phyloP scores from a whole-genome alignment of 2,329 filamentous ascomycete genomes.

The Westerdykella aurantiaca region DNA sequence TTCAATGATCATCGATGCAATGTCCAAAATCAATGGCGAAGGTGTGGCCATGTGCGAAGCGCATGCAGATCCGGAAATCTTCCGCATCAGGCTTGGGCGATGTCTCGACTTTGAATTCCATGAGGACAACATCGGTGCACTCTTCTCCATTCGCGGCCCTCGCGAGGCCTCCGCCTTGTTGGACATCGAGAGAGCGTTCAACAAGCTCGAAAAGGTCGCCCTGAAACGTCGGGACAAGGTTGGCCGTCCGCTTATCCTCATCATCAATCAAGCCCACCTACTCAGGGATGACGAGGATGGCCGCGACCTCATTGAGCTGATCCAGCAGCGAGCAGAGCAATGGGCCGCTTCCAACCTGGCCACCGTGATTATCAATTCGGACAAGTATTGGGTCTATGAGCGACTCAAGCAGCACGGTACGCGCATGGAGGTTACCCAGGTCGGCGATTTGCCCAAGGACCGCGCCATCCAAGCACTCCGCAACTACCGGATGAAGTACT shows the following conservation, averaged over 20 bases:
- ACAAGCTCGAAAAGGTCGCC: conserved; percentile 96
- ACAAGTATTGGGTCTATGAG: conserved; percentile 99
- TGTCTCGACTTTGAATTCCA: conserved; percentile 95
- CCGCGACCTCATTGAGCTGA: conserved; percentile 84
- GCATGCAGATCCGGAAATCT: conserved; percentile 90
- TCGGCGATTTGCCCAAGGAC: conserved; percentile 73
- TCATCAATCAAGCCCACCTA: conserved; percentile 90
- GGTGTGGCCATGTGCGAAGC: conserved; percentile 94
- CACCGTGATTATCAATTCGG: conserved; percentile 89
- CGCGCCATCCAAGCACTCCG: conserved; percentile 71
- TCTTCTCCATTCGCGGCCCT: conserved; percentile 91
- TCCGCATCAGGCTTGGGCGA: conserved; percentile 86
- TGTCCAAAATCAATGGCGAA: conserved; percentile 85
- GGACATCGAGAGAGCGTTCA: conserved; percentile 93
- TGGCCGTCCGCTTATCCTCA: conserved; percentile 73
- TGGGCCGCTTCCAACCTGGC: conserved; percentile 91
- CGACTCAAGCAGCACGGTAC: conserved; percentile 86
- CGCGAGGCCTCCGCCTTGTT: conserved; percentile 86
- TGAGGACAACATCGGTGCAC: conserved; percentile 93
- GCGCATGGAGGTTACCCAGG: conserved; percentile 86
- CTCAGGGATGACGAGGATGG: conserved; percentile 88
- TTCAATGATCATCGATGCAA: conserved; percentile 91
- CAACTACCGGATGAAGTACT: conserved; percentile 77
- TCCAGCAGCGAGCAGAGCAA: conserved; percentile 92
- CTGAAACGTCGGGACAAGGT: conserved; percentile 59